Base-by-base conservation (phyloP, 805 yeast genomes). In the Cephaloascus fragrans region DNA sequence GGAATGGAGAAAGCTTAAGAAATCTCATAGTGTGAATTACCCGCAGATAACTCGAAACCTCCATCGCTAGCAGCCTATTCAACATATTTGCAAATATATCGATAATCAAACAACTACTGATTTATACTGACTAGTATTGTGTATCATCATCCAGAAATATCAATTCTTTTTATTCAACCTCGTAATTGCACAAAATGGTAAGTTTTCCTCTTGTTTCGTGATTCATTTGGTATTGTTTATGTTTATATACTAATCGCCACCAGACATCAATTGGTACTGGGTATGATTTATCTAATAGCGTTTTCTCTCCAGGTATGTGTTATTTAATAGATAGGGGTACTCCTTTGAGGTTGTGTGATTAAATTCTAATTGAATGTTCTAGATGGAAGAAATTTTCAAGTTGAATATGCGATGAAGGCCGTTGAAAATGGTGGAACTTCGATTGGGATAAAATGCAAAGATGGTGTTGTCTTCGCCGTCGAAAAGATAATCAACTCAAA, bases 181-280 rank as follows among this genome's bases (percentile, higher is more conserved):
- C 12, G 6, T 23, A 12, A 23, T 23, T 23, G 28, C 12, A 23
- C 12, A 23, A 6, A 23, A 23, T 23, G 28, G 28, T 23, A 12
- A 23, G 28, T 23, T 23, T 23, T 8, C n/a, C n/a, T 23, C 28
- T 12, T 6, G 12, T 23, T 23, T 23, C 12, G 28, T 23, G 28
- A 23, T 12, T 23, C 28, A 8, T 23, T 23, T 12, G 28, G 28
- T 8, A 12, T 23, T 23, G 6, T 23, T 23, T 23, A 31, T 31
- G 33, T 31, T 16, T 16, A 8, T 14, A 6, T 34, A 34, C 36
- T 34, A 34, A 34, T 19, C 18, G 33, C 20, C 36, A 19, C 36
- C 36, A 60, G 90, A 83, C 97, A 32, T 93, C 98, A 36, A 89
- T 93, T 51, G 99, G 99, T 51, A 93, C 99, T 20, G 99, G 99